Evolutionary conservation across 805 yeast species (phyloP), one percentile per base, ranked within the genome.

Genomic region (Cyberlindnera meyerae): DNA sequence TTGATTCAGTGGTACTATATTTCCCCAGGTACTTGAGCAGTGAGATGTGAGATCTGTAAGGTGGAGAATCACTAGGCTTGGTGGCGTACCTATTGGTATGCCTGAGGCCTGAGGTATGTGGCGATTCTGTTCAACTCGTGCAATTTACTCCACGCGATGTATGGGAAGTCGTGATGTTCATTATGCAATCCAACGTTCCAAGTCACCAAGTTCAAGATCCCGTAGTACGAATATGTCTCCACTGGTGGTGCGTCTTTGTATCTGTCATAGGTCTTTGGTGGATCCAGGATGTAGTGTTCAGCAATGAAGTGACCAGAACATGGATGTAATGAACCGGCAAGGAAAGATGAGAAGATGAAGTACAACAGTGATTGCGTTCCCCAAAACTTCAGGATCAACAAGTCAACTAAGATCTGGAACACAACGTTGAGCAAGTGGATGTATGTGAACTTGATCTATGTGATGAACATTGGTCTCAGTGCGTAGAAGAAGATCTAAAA

Each of bases 81-180:
- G n/a, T n/a, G n/a, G n/a, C n/a, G n/a, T n/a, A n/a, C n/a, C n/a
- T n/a, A n/a, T n/a, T n/a, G n/a, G n/a, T n/a, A n/a, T n/a, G n/a
- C n/a, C n/a, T n/a, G n/a, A n/a, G n/a, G n/a, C n/a, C n/a, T n/a
- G n/a, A n/a, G n/a, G n/a, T n/a, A n/a, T n/a, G n/a, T 56, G 4
- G 96, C 96, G 22, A 84, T 73, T 31, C 61, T 55, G 37, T 80
- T 70, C 27, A 88, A 63, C 36, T 71, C 62, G 24, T 83, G 84
- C 33, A 88, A 64, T 44, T 77, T 75, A 1, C 93, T 73, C 97
- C 97, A 88, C 1, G 96, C 90, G 49, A 88, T 73, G 57, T 79
- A 88, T 2, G 97, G 97, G 69, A 88, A 88, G 62, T 88, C 97
- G 56, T 88, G 97, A 60, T 88, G 97, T 60, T 88, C 97, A 52